Evolutionary conservation across 306 rosid species (phyloP), one percentile per base, ranked within the genome.

Genomic region (Acmispon strigosus): DNA sequence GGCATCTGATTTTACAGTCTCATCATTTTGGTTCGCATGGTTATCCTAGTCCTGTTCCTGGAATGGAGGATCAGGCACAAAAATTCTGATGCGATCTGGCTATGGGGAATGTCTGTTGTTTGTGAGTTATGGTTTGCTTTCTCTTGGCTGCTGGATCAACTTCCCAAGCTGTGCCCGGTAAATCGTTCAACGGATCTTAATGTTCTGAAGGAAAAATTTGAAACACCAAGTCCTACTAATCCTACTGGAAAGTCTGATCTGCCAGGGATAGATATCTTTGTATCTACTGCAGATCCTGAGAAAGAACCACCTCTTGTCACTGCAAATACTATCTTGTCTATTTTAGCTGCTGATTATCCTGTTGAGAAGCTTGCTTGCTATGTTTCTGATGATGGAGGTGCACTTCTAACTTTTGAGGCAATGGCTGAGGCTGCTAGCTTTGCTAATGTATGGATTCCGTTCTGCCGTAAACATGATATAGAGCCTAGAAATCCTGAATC

Each of bases 351-450:
- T 53, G 96, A 90, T 52, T 93, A 85, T 52, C 96, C 98, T n/a
- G 98, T 93, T 72, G 97, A 93, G 78, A 93, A 93, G 78, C 98
- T 93, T 78, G 82, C 97, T 68, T 93, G 98, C 73, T 90, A 93
- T 84, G 98, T 93, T 58, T 93, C 98, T 81, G 98, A 93, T 51
- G 98, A 93, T 76, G 98, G 98, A 57, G 98, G 98, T 62, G 98
- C 98, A 43, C 97, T 93, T 74, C 62, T 93, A 69, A 93, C 98
- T 47, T 93, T 93, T 67, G 98, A 93, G 84, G 98, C 98, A 69
- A 93, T 93, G 98, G 98, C 98, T 10, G 98, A 93, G 76, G 98
- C 98, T 63, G 98, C 98, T 17, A 93, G 98, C 73, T 93, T 88
- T 88, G 90, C 98, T 44, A 90, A 93, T 68, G 51, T 49, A 10